Evolutionary conservation across 2,329 filamentous ascomycete genomes (phyloP), one percentile per base, ranked within the genome.

Genomic region (Xylaria polymorpha): DNA sequence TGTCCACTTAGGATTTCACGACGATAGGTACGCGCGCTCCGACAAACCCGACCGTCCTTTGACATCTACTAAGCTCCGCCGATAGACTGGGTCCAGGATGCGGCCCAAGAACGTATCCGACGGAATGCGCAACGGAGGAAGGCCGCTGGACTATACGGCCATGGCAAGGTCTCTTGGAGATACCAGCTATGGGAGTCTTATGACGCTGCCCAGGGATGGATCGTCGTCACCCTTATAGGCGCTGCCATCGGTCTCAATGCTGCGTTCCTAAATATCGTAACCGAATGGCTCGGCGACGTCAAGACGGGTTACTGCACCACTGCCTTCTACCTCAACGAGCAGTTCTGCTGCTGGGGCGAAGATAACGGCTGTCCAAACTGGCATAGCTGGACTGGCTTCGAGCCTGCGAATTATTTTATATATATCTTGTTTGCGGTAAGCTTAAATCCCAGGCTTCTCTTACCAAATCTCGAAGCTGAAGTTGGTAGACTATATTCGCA

Each of bases 331-430:
- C 86, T 99, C 67, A 99, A 99, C 80, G 94, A 98, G 85, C 92
- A 89, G 79, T 99, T 99, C 80, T 99, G 96, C 82, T 99, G 96
- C 80, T 99, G 94, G 94, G 96, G 96, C 44, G 92, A 96, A 65
- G 94, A 98, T 75, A 91, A 89, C 77, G 94, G 93, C 4, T 99
- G 96, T 78, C 83, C 88, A 0, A 91, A 97, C 77, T 99, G 96
- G 95, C 92, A 94, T 77, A 86, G 85, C 55, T 99, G 96, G 96
- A 95, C 92, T 43, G 87, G 89, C 1, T 90, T 97, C 70, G 88
- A 85, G 78, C 88, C 91, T 3, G 77, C 92, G 53, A 98, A 98
- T 80, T 98, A 98, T 80, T 72, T 97, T 41, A 80, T 98, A 61
- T 99, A 99, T 79, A 92, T 97, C 71, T 77, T 92, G 61, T 96